Evolutionary conservation across 352 stramenopile genomes (phyloP), one percentile per base, ranked within the genome.

Genomic region (Achlya hypogyna): DNA sequence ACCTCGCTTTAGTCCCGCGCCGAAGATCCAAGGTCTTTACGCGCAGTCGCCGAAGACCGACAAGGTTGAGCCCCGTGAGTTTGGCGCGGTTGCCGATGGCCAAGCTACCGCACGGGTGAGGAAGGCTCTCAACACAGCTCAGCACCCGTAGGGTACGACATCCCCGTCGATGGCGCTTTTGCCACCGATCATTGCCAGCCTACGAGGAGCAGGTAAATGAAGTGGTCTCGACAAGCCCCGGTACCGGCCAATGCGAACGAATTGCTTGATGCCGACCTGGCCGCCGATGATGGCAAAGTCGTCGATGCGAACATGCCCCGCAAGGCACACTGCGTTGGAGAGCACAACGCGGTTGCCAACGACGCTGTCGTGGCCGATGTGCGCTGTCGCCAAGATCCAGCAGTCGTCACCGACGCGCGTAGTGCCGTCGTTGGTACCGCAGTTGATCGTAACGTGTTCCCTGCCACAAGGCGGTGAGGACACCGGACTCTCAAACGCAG

Each of bases 141-240:
- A 5, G 25, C 87, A 75, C 5, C 85, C 83, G 63, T 87, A 93
- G 3, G 85, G 83, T n/a, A 93, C 62, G 40, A 93, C 82, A 47
- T 93, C 83, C 10, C 78, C 82, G 60, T 92, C 84, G n/a, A 93
- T 78, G 10, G 85, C 85, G 65, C 85, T 93, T 28, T 86, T 80
- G 16, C 83, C 85, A 6, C 85, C 85, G 29, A 93, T 63, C 85
- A 93, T 93, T 14, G 82, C 83, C 23, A 91, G 66, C 5, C 73
- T 76, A 62, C 20, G 18, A 53, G 18, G n/a, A n/a, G n/a, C n/a
- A n/a, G n/a, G n/a, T n/a, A n/a, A 14, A 35, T 38, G 51, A 45
- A 14, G 22, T n/a, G 2, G 27, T n/a, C 16, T 32, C 25, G 18
- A 29, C 31, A 51, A 67, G 2, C 34, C 25, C n/a, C 31, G 18